Evolutionary conservation across 768 basidiomycete species (phyloP), one percentile per base, ranked within the genome.

Genomic region (Russula sp.): DNA sequence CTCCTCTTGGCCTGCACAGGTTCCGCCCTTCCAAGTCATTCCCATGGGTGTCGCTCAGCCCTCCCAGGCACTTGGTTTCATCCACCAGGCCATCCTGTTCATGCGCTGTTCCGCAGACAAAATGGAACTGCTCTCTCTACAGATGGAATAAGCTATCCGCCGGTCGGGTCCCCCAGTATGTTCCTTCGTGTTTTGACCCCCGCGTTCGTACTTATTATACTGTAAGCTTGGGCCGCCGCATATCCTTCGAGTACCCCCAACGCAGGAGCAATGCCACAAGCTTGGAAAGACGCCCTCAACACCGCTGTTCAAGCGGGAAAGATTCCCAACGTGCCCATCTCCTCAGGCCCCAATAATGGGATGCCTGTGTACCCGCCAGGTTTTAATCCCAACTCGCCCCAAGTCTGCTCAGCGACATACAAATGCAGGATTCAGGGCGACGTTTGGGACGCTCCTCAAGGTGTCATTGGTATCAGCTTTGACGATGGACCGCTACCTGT

Each of bases 391-490:
- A 69, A 66, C 49, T 75, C 83, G 66, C 71, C 79, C 8, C 66
- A 77, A 7, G 80, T 96, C 64, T 96, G 93, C 75, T 92, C 91
- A 2, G 79, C 87, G 27, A 88, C 87, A 0, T 86, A 84, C 75
- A 82, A 85, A 70, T 64, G 74, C 59, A 71, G 71, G 56, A 79
- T 77, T 47, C 67, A 78, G 4, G 84, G 80, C 11, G 89, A 91
- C 66, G 70, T 91, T 54, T 88, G 86, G 84, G 84, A 94, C 64
- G 89, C 87, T 0, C 93, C 94, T 0, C 72, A 79, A 35, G 88
- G 89, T 8, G 75, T 79, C 57, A 75, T 91, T 56, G 89, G 77
- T 2, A 76, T 84, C 59, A 79, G 83, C 53, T 93, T 93, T 70
- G 92, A 94, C 70, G 92, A 94, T 70, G 93, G 93, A 0, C 92